These are phyloP conservation scores for Cladosporium phlei DNA, from an alignment of 2,329 filamentous ascomycete genomes.

Conservation along the genomic window DNA sequence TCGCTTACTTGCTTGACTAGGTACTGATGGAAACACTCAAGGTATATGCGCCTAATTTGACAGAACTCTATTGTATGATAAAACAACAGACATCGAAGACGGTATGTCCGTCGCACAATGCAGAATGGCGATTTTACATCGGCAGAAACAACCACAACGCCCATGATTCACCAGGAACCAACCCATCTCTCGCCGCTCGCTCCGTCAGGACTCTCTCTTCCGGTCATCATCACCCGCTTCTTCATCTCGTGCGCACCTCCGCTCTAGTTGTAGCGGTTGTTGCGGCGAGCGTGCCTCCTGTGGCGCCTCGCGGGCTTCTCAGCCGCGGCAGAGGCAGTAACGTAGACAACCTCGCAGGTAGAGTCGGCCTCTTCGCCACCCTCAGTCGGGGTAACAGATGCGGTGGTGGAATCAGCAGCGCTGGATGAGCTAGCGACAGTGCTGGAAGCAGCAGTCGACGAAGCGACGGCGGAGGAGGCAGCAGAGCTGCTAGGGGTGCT, in stretches of 20 bases:
- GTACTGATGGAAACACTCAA: too few relatives aligned
- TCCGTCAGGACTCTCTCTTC: too few relatives aligned
- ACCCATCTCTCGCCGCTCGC: too few relatives aligned
- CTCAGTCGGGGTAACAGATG: not conserved
- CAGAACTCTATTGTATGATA: too few relatives aligned
- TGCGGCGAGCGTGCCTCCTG: constrained; percentile 2
- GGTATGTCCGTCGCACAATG: too few relatives aligned
- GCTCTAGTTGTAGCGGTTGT: not conserved
- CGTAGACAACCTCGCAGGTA: constrained; percentile 10
- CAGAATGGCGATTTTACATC: too few relatives aligned
- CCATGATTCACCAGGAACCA: constrained; percentile 6
- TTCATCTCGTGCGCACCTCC: too few relatives aligned
- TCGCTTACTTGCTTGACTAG: too few relatives aligned
- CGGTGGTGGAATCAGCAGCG: not conserved
- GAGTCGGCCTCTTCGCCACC: not conserved
- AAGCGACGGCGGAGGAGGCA: not conserved
- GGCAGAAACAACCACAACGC: constrained; percentile 3
- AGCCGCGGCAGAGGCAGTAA: constrained; percentile 4
- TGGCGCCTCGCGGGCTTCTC: constrained; percentile 4
- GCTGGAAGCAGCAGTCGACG: not conserved
- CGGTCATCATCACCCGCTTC: too few relatives aligned
- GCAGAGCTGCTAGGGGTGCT: not conserved
- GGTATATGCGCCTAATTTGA: too few relatives aligned
- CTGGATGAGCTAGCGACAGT: not conserved
- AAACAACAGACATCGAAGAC: too few relatives aligned